A percentile compares a stretch with the other conserved stretches of the same genome.
Conservation (phyloP, 1,139 yeast species). For the Blastobotrys persicus region DNA sequence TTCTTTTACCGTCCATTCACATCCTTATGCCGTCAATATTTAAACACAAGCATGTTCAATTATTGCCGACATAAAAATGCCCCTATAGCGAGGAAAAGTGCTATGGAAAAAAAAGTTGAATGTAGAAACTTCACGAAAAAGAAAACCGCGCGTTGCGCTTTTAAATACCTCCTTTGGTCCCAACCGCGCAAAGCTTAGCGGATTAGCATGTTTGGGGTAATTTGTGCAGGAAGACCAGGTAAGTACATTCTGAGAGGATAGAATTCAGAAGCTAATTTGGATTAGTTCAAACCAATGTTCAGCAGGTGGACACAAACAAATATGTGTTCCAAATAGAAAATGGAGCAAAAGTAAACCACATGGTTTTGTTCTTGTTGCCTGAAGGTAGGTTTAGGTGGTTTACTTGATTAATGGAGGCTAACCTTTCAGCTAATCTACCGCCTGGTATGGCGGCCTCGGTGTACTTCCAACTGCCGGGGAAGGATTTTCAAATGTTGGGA, state of each 20-base stretch:
- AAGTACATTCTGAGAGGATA: no score
- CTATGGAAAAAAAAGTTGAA: neutral
- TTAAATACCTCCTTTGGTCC: neutral
- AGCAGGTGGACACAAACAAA: constrained; percentile 62
- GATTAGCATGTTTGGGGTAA: constrained; percentile 44
- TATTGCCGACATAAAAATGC: neutral
- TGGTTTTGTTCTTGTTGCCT: constrained; percentile 75
- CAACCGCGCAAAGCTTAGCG: neutral
- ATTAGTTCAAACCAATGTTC: constrained; percentile 37
- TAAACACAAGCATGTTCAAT: neutral
- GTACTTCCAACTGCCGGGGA: constrained; percentile 78
- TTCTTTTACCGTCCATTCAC: constrained; percentile 3
- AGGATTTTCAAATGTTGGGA: constrained; percentile 79
- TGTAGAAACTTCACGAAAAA: neutral
- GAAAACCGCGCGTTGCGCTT: neutral
- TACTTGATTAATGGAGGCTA: constrained; percentile 23
- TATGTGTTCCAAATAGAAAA: constrained; percentile 61
- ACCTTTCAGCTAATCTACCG: constrained; percentile 50
- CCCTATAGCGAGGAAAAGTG: neutral
- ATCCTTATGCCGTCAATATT: neutral
- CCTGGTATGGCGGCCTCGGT: constrained; percentile 75
- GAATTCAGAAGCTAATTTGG: no score
- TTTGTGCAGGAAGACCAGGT: constrained; percentile 44
- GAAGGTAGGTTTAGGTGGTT: constrained; percentile 44
- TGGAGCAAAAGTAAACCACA: constrained; percentile 65